Percentiles rank a stretch among this genome's conserved stretches.
Conservation (phyloP, 306 rosid species). For the Prosopis cineraria region DNA sequence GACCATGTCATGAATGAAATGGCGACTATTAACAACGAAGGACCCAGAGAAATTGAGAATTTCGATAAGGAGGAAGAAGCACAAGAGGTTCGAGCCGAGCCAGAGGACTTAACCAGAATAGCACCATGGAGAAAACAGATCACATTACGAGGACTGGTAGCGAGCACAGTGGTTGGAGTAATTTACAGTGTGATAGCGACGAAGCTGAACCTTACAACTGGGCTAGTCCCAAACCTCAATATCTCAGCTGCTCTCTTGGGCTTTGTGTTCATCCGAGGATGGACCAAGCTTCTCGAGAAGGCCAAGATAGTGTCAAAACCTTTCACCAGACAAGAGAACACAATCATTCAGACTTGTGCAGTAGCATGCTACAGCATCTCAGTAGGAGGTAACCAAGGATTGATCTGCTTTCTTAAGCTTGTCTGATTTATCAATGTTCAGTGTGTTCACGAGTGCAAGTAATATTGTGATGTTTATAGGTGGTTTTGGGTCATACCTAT, state of each 20-base stretch:
- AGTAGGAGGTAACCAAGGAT: conserved; percentile 66
- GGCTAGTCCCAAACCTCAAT: conserved; percentile 91
- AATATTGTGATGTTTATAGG: conserved; percentile 54
- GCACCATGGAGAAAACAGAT: conserved; percentile 78
- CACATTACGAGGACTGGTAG: conserved; percentile 74
- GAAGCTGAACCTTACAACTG: conserved; percentile 97
- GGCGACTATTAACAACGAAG: conserved; percentile 41
- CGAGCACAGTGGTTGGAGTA: conserved; percentile 70
- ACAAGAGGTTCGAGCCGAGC: conserved; percentile 50
- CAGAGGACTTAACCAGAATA: conserved; percentile 55
- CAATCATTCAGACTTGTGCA: conserved; percentile 92
- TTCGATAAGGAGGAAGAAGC: conserved; percentile 32
- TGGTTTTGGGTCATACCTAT: conserved; percentile 94
- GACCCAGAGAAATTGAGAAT: conserved; percentile 53
- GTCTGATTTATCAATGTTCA: not conserved
- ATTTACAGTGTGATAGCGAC: conserved; percentile 86
- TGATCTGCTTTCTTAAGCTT: not conserved
- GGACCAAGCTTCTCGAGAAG: conserved; percentile 77
- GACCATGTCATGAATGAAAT: conserved; percentile 39
- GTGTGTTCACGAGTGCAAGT: conserved; percentile 1
- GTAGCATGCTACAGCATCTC: conserved; percentile 97
- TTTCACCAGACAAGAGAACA: conserved; percentile 92
- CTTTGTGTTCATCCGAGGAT: conserved; percentile 75
- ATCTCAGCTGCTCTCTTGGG: conserved; percentile 98
- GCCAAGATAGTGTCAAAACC: conserved; percentile 82